A percentile compares a stretch with the other conserved stretches of the same genome.
phyloP scores from a whole-genome alignment of 495 filamentous ascomycete species.

The Symbiotaphrina buchneri region DNA sequence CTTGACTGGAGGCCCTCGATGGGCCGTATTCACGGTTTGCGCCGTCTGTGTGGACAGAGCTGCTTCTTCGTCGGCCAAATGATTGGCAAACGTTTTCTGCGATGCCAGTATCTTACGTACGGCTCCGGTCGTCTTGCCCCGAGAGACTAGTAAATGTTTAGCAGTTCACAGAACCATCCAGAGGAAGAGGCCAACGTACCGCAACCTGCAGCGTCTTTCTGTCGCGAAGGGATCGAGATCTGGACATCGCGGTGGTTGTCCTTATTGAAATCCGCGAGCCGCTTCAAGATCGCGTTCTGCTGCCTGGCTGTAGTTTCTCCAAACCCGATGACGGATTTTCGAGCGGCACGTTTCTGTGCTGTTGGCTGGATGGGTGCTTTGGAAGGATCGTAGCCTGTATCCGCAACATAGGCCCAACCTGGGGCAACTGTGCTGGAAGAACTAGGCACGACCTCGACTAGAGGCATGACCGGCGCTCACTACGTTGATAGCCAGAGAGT shows the following conservation, averaged over 20 bases:
- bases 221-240: constrained; percentile 35
- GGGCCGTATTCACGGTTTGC: too few species aligned
- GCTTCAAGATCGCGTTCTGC: constrained; percentile 50
- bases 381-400: constrained; percentile 38
- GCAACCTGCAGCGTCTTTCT: constrained; percentile 9
- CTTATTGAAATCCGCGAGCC: constrained; percentile 56
- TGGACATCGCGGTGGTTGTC: constrained; percentile 53
- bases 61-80: constrained; percentile 76
- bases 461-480: constrained; percentile 32
- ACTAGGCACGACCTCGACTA: constrained; percentile 48
- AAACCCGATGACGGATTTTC: constrained; percentile 20
- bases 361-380: constrained; percentile 29
- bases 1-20: constrained; percentile 5
- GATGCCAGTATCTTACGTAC: constrained; percentile 80
- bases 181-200: neutral
- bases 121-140: constrained; percentile 44
- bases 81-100: constrained; percentile 80
- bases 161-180: too few species aligned
- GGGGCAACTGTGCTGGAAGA: constrained; percentile 43
- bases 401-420: constrained; percentile 75
- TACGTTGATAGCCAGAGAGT: too few species aligned
- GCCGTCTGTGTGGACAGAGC: constrained; percentile 18
- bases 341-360: constrained; percentile 38
- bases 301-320: constrained; percentile 48
- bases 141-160: constrained; percentile 6